Evolutionary conservation across 306 rosid genomes (phyloP).

Genomic region (Begonia fuchsioides): DNA sequence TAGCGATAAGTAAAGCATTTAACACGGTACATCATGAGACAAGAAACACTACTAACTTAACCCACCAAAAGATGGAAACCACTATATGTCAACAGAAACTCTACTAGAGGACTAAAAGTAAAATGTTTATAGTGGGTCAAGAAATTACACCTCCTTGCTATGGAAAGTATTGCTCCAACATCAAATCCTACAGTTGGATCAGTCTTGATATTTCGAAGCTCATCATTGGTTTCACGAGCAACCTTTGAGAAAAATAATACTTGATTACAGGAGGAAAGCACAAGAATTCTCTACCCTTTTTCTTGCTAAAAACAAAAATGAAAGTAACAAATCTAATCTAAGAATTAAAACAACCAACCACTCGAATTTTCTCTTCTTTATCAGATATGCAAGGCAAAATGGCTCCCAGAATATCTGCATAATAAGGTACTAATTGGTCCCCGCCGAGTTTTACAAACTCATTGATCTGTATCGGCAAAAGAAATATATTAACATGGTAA

Average conservation of each 20-base stretch:
- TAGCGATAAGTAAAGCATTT: constrained; percentile 15
- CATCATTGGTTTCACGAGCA: constrained; percentile 97
- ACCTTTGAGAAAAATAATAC: constrained; percentile 30
- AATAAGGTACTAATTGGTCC: constrained; percentile 94
- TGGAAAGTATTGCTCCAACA: constrained; percentile 67
- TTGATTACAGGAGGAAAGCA: constrained; percentile 2
- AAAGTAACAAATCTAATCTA: too few relatives aligned
- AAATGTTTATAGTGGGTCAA: too few relatives aligned
- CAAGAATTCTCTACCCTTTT: background rate
- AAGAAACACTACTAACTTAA: too few relatives aligned
- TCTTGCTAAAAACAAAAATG: background rate
- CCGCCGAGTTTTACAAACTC: constrained; percentile 99
- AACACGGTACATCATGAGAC: background rate
- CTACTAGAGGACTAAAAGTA: too few relatives aligned
- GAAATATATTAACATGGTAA: background rate
- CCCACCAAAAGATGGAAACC: too few relatives aligned
- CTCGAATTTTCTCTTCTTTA: constrained; percentile 98
- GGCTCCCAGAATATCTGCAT: constrained; percentile 92
- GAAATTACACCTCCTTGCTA: constrained; percentile 58
- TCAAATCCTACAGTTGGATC: constrained; percentile 83
- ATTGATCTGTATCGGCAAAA: constrained; percentile 45
- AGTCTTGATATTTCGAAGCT: constrained; percentile 62
- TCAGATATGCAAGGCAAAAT: constrained; percentile 96
- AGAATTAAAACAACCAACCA: constrained; percentile 31
- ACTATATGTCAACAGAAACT: too few relatives aligned